Conservation (phyloP, 2,329 filamentous ascomycete genomes). For the Neurospora crassa region DNA sequence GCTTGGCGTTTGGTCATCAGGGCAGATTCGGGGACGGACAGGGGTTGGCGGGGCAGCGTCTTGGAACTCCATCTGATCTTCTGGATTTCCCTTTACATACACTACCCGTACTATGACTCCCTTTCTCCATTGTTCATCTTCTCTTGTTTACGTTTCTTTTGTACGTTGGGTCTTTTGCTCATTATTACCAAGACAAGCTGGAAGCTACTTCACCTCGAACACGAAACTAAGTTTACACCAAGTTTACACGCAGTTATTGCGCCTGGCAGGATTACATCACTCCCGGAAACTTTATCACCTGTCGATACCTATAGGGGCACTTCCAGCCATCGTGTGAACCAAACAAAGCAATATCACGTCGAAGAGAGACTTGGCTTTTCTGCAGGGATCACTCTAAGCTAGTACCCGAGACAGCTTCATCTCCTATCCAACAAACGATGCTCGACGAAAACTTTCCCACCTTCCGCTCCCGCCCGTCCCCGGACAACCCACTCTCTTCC, state of each 20-base stretch:
- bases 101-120: not conserved
- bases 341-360: not conserved
- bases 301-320: not conserved
- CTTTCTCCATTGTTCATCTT: not conserved
- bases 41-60: not conserved
- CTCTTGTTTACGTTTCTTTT: too few species aligned
- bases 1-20: not conserved
- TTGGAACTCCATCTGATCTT: not conserved
- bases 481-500: slow-evolving; percentile 45
- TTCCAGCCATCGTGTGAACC: not conserved
- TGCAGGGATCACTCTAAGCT: not conserved
- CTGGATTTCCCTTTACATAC: not conserved
- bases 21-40: not conserved
- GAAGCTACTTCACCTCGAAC: not conserved
- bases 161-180: too few species aligned
- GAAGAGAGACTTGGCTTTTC: not conserved
- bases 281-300: not conserved
- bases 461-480: slow-evolving; percentile 43
- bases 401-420: not conserved
- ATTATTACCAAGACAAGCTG: too few species aligned
- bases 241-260: not conserved
- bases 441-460: slow-evolving; percentile 90
- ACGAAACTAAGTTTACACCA: not conserved
- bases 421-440: slow-evolving; percentile 42
- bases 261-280: not conserved